These are phyloP conservation scores for Triangularia setosa DNA, from an alignment of 2,329 filamentous ascomycete species.

Conservation along the genomic window DNA sequence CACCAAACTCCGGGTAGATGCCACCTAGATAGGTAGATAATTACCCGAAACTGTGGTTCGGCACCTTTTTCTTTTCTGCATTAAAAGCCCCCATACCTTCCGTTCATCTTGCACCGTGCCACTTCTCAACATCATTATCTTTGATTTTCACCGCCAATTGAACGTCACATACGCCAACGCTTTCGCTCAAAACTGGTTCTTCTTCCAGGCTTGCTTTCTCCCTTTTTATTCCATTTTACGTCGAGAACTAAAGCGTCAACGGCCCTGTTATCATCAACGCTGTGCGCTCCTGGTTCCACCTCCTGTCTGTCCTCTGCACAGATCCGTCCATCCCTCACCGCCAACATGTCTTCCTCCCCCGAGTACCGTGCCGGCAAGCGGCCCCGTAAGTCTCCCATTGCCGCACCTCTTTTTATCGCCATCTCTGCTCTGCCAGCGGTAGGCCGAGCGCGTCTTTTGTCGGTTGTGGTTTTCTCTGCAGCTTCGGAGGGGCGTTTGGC, in stretches of 20 bases:
- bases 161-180: neutral
- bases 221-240: neutral
- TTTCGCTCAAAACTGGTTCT: neutral
- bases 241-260: neutral
- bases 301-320: neutral
- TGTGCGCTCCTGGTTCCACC: neutral
- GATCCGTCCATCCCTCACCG: neutral
- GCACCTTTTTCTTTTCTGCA: conserved; percentile 4
- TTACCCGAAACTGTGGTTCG: conserved; percentile 3
- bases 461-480: neutral
- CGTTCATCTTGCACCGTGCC: neutral
- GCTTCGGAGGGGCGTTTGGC: neutral
- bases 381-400: conserved; percentile 27
- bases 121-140: neutral
- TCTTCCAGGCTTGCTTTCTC: neutral
- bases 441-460: neutral
- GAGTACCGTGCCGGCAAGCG: conserved; percentile 31
- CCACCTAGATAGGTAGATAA: neutral
- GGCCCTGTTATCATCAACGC: neutral
- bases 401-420: neutral
- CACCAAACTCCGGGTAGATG: conserved; percentile 2
- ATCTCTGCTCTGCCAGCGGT: neutral
- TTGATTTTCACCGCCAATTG: neutral
- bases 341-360: conserved; percentile 29
- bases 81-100: neutral